Evolutionary conservation across 176 grass and related monocot species (phyloP), one percentile per base, ranked within the genome.

Genomic region (Eragrostis nindensis): DNA sequence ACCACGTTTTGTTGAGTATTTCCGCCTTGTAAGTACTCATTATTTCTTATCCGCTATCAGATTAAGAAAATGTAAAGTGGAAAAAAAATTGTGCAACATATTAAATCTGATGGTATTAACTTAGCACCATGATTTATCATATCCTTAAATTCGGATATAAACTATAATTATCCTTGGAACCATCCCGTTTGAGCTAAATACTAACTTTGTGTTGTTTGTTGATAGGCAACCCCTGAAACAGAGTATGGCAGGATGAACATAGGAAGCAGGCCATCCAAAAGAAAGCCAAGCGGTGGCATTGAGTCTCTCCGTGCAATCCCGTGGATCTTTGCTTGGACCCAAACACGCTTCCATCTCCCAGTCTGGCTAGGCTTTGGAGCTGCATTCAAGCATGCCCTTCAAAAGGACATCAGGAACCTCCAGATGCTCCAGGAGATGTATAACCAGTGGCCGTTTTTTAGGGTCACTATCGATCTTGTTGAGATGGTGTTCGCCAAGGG

Each of bases 171-270:
- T 55, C 18, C 44, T 15, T 11, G 11, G 43, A 55, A 13, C 18
- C 14, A 38, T 71, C 47, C 2, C 15, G 41, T 70, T 71, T 13
- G 39, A 26, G 8, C 12, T 18, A 39, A 63, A 36, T 36, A 36
- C 32, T 36, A 36, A 44, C 43, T 80, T 22, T 71, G 7, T 62
- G 61, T n/a, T 84, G 14, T 55, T 80, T 70, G 40, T 78, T 85
- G 63, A 25, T 70, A 94, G 92, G 88, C 88, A 42, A 94, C 92
- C 70, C 88, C 92, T 14, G 92, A 94, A 67, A 85, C 80, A 50
- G 92, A 94, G 63, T 94, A 94, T 84, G 92, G 92, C 54, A 86
- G 88, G 85, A 94, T 94, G 92, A 94, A 94, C 52, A 94, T 94
- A n/a, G 92, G 92, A 24, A 94, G 92, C 83, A 88, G 92, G 39